A percentile compares a stretch with the other conserved stretches of the same genome.
Evolutionary conservation across 2,329 filamentous ascomycete species (phyloP).

Genomic region (Tolypocladium ovalisporum): DNA sequence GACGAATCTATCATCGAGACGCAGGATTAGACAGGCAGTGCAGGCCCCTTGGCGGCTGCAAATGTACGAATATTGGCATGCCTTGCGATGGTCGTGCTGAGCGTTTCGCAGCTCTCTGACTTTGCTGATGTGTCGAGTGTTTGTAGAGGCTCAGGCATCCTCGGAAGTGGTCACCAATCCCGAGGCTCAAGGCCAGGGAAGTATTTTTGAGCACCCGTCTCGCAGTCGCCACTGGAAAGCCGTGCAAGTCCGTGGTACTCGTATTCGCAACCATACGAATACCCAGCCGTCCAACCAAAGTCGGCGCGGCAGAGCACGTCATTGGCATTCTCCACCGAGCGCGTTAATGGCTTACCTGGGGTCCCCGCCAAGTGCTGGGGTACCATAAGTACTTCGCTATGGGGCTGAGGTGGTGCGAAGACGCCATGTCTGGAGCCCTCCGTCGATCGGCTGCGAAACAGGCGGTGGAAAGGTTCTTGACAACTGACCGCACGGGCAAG

Average conservation of each 20-base stretch:
- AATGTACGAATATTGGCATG: neutral
- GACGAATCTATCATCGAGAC: slow-evolving; percentile 21
- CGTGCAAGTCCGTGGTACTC: neutral
- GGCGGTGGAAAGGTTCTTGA: neutral
- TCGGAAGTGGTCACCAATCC: too few species aligned
- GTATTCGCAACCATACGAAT: neutral
- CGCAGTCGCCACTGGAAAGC: neutral
- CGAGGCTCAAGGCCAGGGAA: neutral
- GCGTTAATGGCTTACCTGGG: neutral
- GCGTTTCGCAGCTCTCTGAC: neutral
- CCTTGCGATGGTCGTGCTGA: neutral
- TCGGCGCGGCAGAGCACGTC: neutral
- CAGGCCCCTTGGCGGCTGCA: neutral
- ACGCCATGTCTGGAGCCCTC: neutral
- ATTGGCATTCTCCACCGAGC: neutral
- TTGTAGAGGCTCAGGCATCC: too few species aligned
- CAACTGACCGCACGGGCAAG: neutral
- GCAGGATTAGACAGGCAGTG: slow-evolving; percentile 12
- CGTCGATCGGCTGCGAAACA: neutral
- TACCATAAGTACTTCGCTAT: neutral
- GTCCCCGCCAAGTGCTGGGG: neutral
- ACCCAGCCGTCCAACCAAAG: neutral
- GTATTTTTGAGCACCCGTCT: neutral
- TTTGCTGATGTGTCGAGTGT: too few species aligned
- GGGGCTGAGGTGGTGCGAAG: neutral